Evolutionary conservation across 164 flowering plant species (phyloP), one percentile per base, ranked within the genome.

Genomic region (Protea cynaroides): DNA sequence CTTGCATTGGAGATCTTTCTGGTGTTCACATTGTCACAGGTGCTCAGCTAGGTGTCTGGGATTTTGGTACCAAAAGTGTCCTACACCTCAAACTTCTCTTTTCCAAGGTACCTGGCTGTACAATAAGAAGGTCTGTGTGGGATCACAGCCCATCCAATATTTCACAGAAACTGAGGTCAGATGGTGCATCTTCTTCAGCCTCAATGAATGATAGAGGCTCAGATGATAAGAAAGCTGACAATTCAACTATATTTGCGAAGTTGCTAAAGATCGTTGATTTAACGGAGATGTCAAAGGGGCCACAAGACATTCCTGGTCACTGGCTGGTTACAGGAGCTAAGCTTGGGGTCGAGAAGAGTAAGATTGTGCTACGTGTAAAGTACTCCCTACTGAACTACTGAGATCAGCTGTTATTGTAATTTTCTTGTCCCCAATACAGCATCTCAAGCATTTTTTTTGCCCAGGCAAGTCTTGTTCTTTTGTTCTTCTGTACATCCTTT

Each of bases 311-410:
- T 62, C 99, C 99, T 0, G 99, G 99, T 24, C 97, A 94, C 52
- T 94, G 99, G 99, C 63, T 94, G 75, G 96, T 94, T n/a, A 89
- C 97, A 0, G 99, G 99, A 25, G 99, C 99, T 18, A 91, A 91
- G 76, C 90, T 94, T 25, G 99, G 97, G 37, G 88, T 94, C 18
- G 96, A 94, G 59, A 91, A 91, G 66, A 96, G 99, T 47, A 94
- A 71, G 78, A 91, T 94, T 64, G 87, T 91, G 25, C 51, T 94
- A 61, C 88, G 97, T 56, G 76, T 85, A 51, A 94, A 91, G 71
- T 94, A 91, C 75, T 94, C 99, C 3, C 74, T 94, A 21, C 73
- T 94, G 65, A 91, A 94, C 72, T 94, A 91, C 71, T 94, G 84
- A 90, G 23, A 22, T 52, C 18, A 63, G 36, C 40, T 25, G 14